These are phyloP conservation scores for Cnidoscolus chayamansa DNA, from an alignment of 441 rosid genomes.

Conservation along the genomic window DNA sequence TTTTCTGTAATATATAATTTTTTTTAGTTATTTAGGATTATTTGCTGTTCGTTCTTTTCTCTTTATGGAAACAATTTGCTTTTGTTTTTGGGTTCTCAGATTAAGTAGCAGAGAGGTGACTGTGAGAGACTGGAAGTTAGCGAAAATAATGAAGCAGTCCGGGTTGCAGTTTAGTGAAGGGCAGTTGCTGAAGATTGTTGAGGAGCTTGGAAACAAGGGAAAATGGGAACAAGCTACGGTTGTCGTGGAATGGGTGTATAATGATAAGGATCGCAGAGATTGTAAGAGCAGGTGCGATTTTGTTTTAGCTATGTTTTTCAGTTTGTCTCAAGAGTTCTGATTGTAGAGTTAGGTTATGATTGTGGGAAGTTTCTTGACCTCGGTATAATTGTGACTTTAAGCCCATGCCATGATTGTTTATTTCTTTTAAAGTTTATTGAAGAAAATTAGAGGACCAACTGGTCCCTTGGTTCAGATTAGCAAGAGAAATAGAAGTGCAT, in stretches of 20 bases:
- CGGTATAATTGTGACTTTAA: neutral
- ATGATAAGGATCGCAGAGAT: constrained; percentile 48
- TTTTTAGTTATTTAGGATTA: neutral
- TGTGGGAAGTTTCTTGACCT: neutral
- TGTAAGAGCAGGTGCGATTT: constrained; percentile 62
- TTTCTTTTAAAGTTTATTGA: too few species aligned
- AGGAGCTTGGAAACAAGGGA: constrained; percentile 50
- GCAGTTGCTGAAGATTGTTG: constrained; percentile 77
- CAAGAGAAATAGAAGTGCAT: neutral
- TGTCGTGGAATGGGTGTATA: constrained; percentile 77
- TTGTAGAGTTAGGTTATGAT: constrained; percentile 4
- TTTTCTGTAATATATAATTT: neutral
- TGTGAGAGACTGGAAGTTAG: constrained; percentile 78
- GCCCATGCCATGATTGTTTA: neutral
- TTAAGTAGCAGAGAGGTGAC: constrained; percentile 64
- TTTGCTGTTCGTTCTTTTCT: neutral
- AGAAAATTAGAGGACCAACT: neutral
- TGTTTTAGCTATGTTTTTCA: neutral
- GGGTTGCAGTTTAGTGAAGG: constrained; percentile 71
- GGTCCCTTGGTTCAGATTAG: neutral
- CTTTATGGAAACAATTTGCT: too few species aligned
- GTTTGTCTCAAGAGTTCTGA: neutral
- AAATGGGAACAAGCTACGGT: constrained; percentile 78
- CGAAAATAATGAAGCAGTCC: constrained; percentile 83
- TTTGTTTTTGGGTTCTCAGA: constrained; percentile 34